Conservation (phyloP, 495 filamentous ascomycete genomes). For the Lentithecium fluviatile region DNA sequence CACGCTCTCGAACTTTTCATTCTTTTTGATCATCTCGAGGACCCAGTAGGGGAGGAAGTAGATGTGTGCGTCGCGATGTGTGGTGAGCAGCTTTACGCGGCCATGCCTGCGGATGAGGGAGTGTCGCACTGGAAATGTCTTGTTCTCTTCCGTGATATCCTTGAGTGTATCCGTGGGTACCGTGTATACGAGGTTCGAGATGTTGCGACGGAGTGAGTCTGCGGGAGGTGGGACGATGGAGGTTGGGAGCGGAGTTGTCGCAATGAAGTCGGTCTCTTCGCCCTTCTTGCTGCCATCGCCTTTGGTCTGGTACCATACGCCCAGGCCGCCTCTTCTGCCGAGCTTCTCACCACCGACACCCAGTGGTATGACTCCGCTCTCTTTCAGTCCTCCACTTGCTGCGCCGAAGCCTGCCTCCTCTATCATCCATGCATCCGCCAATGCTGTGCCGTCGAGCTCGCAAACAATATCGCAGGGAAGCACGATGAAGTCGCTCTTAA, state of each 20-base stretch:
- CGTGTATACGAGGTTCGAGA: slow-evolving; percentile 68
- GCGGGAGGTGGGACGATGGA: slow-evolving; percentile 56
- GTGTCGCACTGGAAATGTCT: slow-evolving; percentile 68
- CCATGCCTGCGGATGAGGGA: slow-evolving; percentile 68
- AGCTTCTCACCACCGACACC: slow-evolving; percentile 54
- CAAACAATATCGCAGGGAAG: slow-evolving; percentile 93
- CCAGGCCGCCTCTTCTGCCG: slow-evolving; percentile 71
- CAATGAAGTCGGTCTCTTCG: slow-evolving; percentile 87
- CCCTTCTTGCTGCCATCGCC: slow-evolving; percentile 74
- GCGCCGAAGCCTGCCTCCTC: slow-evolving; percentile 66
- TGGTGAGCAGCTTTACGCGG: slow-evolving; percentile 71
- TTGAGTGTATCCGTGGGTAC: slow-evolving; percentile 83
- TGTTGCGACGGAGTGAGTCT: slow-evolving; percentile 59
- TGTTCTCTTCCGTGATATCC: slow-evolving; percentile 70
- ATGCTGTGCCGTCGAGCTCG: slow-evolving; percentile 76
- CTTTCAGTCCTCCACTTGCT: slow-evolving; percentile 42
- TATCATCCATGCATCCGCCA: slow-evolving; percentile 91
- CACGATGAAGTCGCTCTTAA: slow-evolving; percentile 84
- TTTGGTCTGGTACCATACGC: slow-evolving; percentile 86
- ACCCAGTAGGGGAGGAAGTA: slow-evolving; percentile 94
- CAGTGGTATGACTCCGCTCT: slow-evolving; percentile 40
- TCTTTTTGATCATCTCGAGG: slow-evolving; percentile 70
- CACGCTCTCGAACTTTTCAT: slow-evolving; percentile 79
- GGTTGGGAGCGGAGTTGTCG: slow-evolving; percentile 62
- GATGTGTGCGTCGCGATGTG: slow-evolving; percentile 82